Evolutionary conservation across 2,329 filamentous ascomycete genomes (phyloP).

Genomic region (Xylariaceae sp.): DNA sequence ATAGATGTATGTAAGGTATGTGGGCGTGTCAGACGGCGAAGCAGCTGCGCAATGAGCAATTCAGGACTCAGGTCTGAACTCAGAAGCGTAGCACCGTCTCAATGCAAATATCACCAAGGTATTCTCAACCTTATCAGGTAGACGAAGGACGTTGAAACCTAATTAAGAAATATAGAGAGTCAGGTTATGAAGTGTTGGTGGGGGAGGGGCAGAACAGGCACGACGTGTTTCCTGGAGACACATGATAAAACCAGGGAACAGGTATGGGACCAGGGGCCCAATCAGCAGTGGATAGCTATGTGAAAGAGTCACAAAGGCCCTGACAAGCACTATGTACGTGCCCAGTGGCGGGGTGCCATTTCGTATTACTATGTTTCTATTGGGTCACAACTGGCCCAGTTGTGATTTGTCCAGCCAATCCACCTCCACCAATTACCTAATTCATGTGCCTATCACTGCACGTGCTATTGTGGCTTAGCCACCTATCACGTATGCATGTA

Average conservation of each 20-base stretch:
- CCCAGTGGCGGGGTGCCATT: neutral
- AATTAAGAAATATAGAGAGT: neutral
- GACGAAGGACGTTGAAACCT: neutral
- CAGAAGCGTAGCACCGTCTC: neutral
- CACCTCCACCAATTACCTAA: neutral
- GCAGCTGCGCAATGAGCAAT: neutral
- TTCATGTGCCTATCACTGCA: no score
- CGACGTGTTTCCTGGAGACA: neutral
- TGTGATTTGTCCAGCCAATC: neutral
- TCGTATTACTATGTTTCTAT: neutral
- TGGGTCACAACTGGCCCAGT: neutral
- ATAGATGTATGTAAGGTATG: neutral
- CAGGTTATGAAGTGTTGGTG: neutral
- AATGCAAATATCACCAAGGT: neutral
- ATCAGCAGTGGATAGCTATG: neutral
- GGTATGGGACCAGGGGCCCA: neutral
- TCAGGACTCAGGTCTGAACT: no score
- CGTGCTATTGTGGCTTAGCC: no score
- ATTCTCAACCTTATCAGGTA: neutral
- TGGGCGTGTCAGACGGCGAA: slow-evolving; percentile 3
- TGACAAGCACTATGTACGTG: neutral
- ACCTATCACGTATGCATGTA: no score
- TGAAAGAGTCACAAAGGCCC: neutral
- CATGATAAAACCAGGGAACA: neutral
- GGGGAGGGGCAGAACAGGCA: neutral